phyloP scores from a whole-genome alignment of 2,329 filamentous ascomycete genomes.

The Botrytis pseudocinerea region DNA sequence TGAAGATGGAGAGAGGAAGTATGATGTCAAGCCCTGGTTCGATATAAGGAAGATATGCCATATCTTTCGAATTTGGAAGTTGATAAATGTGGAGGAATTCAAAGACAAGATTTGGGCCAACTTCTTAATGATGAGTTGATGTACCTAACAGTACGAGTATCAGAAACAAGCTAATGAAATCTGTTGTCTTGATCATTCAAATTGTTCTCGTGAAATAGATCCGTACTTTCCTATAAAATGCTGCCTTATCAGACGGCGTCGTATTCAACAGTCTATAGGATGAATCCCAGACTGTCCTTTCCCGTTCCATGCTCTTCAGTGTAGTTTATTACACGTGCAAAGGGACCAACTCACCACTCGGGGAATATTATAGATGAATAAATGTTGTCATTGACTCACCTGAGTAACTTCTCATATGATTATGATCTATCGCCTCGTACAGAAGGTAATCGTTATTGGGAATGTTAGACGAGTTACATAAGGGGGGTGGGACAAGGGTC shows the following conservation, averaged over 20 bases:
- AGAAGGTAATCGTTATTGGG: neutral
- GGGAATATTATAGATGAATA: neutral
- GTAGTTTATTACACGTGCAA: conserved; percentile 12
- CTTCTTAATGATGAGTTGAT: neutral
- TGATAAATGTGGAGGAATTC: neutral
- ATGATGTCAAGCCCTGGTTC: conserved; percentile 17
- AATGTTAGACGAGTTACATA: conserved; percentile 8
- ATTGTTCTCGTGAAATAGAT: conserved; percentile 5
- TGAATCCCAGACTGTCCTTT: neutral
- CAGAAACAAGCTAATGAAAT: neutral
- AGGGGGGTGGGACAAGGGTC: conserved; percentile 11
- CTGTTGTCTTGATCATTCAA: neutral
- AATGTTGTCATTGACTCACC: conserved; percentile 18
- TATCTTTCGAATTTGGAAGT: neutral
- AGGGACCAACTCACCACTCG: neutral
- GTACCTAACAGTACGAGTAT: neutral
- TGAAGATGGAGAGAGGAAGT: conserved; percentile 12
- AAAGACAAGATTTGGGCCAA: neutral
- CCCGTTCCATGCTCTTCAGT: neutral
- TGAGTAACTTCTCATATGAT: conserved; percentile 9
- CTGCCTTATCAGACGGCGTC: neutral
- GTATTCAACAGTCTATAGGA: neutral
- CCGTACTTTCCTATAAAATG: neutral
- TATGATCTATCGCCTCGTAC: conserved; percentile 15
- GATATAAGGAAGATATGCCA: conserved; percentile 21